Base-by-base conservation (phyloP, 2,329 filamentous ascomycete genomes). In the Colletotrichum simmondsii region DNA sequence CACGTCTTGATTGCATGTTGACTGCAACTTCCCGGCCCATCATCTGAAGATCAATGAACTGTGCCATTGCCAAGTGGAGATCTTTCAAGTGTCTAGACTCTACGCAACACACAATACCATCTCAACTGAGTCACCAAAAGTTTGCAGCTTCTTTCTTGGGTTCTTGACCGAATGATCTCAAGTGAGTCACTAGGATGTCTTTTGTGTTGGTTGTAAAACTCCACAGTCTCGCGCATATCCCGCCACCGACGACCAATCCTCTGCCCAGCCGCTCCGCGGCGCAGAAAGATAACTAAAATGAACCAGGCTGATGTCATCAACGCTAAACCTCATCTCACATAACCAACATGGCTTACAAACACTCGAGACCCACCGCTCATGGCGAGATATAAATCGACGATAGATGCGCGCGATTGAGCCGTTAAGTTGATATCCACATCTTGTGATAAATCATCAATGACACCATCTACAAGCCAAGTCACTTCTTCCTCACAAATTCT, bases 31-130 rank as follows among this genome's bases (percentile, higher is more conserved):
- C 24, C 32, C 59, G 59, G 67, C 68, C 54, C 61, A 46, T 65
- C 14, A 42, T 49, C n/a, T 49, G 62, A 65, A 46, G 30, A 65
- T 70, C 62, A 46, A 61, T 5, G 59, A 28, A 46, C 59, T 26
- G 26, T 22, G 19, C 16, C 5, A 62, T 22, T 19, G 63, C 49
- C 57, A n/a, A 56, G 19, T 22, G 49, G 5, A 32, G 56, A 71
- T 71, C 3, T 12, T n/a, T 37, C 19, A 7, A 7, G 16, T 5
- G 8, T 19, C 58, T 22, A n/a, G 16, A 49, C 42, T n/a, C 14
- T 42, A 42, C 37, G 19, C 42, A 5, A 49, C 42, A 8, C 3
- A 42, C 2, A 26, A 49, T 12, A 10, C 16, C 19, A 24, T 60
- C 22, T 26, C 10, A 26, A 26, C 14, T 19, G 24, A 49, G 22